A percentile compares a stretch with the other conserved stretches of the same genome.
Evolutionary conservation across 345 rosid genomes (phyloP).

Genomic region (Stellera chamaejasme): DNA sequence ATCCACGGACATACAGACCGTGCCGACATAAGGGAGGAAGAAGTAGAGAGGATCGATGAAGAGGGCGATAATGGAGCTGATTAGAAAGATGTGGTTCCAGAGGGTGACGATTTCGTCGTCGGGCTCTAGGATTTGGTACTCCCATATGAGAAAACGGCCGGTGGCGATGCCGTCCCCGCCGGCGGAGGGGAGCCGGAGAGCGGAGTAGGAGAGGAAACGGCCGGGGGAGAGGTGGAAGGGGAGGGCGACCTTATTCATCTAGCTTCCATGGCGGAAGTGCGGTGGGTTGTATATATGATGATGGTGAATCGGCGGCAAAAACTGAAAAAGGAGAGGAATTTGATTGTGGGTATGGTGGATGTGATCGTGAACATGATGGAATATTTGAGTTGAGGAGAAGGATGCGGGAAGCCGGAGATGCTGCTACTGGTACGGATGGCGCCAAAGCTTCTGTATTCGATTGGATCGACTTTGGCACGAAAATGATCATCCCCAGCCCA

Average conservation of each 20-base stretch:
- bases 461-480: too few species aligned
- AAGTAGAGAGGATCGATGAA: slow-evolving; percentile 88
- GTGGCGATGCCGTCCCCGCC: slow-evolving; percentile 16
- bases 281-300: slow-evolving; percentile 17
- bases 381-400: neutral
- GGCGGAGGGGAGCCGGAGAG: slow-evolving; percentile 14
- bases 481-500: too few species aligned
- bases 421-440: neutral
- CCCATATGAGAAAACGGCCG: slow-evolving; percentile 55
- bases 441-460: neutral
- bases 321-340: neutral
- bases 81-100: slow-evolving; percentile 88
- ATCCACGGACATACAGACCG: slow-evolving; percentile 50
- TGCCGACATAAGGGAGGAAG: slow-evolving; percentile 51
- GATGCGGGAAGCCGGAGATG: slow-evolving; percentile 5
- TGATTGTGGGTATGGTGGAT: neutral
- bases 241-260: slow-evolving; percentile 32
- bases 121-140: slow-evolving; percentile 76
- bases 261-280: slow-evolving; percentile 37
- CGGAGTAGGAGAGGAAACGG: slow-evolving; percentile 29
- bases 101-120: slow-evolving; percentile 70
- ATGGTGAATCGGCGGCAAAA: slow-evolving; percentile 29
- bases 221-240: slow-evolving; percentile 28
- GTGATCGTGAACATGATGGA: neutral
- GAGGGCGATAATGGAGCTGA: slow-evolving; percentile 63